Evolutionary conservation across 768 basidiomycete genomes (phyloP), one percentile per base, ranked within the genome.

Genomic region (Leccinum barrowsii): DNA sequence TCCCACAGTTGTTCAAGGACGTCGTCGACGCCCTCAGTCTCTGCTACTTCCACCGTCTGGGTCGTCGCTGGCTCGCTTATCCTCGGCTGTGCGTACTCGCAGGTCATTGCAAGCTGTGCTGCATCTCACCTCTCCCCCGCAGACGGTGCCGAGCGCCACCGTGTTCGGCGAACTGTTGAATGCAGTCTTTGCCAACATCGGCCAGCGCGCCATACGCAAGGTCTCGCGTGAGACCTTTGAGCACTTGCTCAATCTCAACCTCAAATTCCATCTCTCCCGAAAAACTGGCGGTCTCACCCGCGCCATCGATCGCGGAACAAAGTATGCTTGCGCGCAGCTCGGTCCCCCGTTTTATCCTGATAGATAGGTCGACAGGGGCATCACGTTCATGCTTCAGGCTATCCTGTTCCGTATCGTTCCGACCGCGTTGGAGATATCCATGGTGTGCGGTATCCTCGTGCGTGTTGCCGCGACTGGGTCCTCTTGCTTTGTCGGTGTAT

Each of bases 381-480:
- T 99, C 59, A 92, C 94, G 0, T 99, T 99, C 74, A 82, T 98
- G 24, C 76, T 99, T 5, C 92, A 92, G 61, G 90, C 96, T 1
- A 85, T 98, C 42, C 80, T 98, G 7, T 98, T 98, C 71, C 90
- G 97, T 17, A 92, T 99, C 49, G 89, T 89, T 0, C 97, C 97
- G 0, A 99, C 97, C 0, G 97, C 96, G 1, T 75, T 99, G 53
- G 97, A 98, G 71, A 97, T 98, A 63, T 84, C 87, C 4, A 87
- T 99, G 80, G 97, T 99, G 46, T 98, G 95, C 75, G 96, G 95
- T 52, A 99, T 99, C 60, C 74, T 99, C 74, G 95, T 94, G 65
- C 21, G 89, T 72, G 54, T 24, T 5, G 7, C 26, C 26, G 26
- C 26, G 7, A 26, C 26, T 26, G 26, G 5, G 6, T 24, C 44